These are phyloP conservation scores for Stipa capillata DNA, from an alignment of 176 grass and related monocot genomes.

Conservation along the genomic window DNA sequence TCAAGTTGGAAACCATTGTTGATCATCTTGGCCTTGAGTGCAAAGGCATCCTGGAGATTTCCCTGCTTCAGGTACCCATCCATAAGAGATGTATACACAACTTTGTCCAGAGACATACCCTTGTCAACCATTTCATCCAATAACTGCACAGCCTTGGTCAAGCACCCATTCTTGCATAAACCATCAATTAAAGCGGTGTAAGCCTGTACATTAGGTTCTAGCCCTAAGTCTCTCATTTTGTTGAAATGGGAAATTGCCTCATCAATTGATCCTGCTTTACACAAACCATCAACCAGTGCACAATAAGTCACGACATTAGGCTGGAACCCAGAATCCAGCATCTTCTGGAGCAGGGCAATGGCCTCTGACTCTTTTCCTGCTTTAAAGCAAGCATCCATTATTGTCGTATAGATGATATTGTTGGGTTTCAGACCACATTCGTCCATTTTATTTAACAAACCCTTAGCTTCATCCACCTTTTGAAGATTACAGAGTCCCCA, in stretches of 20 bases:
- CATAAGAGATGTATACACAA: conserved; percentile 69
- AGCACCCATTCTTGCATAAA: conserved; percentile 62
- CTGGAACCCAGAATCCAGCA: conserved; percentile 43
- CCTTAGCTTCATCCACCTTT: conserved; percentile 67
- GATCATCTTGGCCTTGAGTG: conserved; percentile 56
- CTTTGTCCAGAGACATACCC: conserved; percentile 57
- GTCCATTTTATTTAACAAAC: conserved; percentile 60
- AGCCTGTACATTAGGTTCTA: conserved; percentile 52
- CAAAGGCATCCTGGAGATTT: conserved; percentile 55
- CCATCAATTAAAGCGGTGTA: conserved; percentile 75
- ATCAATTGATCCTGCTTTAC: conserved; percentile 48
- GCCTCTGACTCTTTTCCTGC: conserved; percentile 62
- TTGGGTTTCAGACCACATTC: conserved; percentile 56
- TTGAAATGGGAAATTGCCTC: conserved; percentile 68
- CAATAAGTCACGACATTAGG: conserved; percentile 66
- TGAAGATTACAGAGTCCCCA: conserved; percentile 72
- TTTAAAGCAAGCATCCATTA: conserved; percentile 79
- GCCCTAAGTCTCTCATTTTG: conserved; percentile 55
- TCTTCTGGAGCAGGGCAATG: conserved; percentile 45
- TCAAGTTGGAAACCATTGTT: conserved; percentile 68
- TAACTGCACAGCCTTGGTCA: conserved; percentile 39
- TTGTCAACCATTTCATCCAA: conserved; percentile 63
- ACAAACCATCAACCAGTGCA: conserved; percentile 76
- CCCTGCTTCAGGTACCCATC: conserved; percentile 69
- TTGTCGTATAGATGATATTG: conserved; percentile 70